Conservation (phyloP, 2,329 filamentous ascomycete genomes). For the Geosmithia putterillii region DNA sequence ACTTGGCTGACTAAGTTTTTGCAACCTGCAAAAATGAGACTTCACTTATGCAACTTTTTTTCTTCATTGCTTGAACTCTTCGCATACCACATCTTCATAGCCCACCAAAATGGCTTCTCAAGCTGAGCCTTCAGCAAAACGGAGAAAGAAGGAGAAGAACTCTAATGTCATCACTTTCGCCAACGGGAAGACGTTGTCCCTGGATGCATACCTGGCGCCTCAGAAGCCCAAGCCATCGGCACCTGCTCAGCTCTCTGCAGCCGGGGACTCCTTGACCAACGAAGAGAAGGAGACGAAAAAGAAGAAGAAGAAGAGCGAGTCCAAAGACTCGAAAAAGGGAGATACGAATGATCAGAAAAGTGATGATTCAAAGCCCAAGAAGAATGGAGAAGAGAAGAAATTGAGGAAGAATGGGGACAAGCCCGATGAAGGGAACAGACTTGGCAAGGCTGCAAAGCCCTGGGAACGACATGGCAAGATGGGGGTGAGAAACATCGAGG, state of each 20-base stretch:
- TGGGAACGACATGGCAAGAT: constrained; percentile 3
- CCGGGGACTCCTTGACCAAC: not conserved
- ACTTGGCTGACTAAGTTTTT: too few species aligned
- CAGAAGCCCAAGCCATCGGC: not conserved
- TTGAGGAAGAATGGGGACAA: not conserved
- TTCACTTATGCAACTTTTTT: too few species aligned
- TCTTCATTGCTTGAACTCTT: too few species aligned
- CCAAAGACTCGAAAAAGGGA: too few species aligned
- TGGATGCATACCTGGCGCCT: constrained; percentile 33
- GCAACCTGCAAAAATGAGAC: too few species aligned
- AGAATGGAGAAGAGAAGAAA: not conserved
- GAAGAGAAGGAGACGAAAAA: not conserved
- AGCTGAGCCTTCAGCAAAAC: constrained; percentile 17
- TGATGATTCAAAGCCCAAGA: not conserved
- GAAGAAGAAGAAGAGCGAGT: not conserved
- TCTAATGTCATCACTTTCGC: constrained; percentile 20
- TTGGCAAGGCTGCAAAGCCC: not conserved
- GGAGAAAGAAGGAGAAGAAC: constrained; percentile 17
- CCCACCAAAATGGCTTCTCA: not conserved
- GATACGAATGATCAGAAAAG: too few species aligned
- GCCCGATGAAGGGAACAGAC: not conserved
- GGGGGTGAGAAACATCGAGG: constrained; percentile 10
- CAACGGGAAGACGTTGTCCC: constrained; percentile 32
- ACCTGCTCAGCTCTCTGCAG: not conserved
- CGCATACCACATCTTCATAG: not conserved